Conservation (phyloP, 352 stramenopile species). For the Phytophthora boehmeriae region DNA sequence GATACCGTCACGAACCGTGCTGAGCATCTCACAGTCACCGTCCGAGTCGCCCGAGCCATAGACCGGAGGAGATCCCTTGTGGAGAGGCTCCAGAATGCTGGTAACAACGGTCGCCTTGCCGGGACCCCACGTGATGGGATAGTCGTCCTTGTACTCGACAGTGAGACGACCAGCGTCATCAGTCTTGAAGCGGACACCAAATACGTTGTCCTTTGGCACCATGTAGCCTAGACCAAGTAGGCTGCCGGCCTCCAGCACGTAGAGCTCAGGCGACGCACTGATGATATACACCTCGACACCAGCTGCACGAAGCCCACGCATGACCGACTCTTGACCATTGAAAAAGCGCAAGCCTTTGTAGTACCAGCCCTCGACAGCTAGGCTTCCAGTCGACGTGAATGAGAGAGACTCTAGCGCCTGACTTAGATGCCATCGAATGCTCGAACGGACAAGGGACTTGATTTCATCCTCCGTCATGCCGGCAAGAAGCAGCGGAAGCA, state of each 20-base stretch:
- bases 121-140: conserved; percentile 57
- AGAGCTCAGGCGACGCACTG: conserved; percentile 50
- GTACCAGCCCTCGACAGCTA: conserved; percentile 33
- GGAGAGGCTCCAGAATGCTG: conserved; percentile 37
- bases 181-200: conserved; percentile 43
- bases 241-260: conserved; percentile 33
- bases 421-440: conserved; percentile 37
- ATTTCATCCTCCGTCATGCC: conserved; percentile 48
- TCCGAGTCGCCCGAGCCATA: conserved; percentile 21
- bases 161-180: conserved; percentile 35
- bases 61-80: conserved; percentile 40
- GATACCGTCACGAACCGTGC: conserved; percentile 48
- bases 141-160: conserved; percentile 34
- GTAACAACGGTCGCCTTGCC: conserved; percentile 49
- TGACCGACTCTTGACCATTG: conserved; percentile 51
- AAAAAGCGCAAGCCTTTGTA: conserved; percentile 44
- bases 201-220: conserved; percentile 44
- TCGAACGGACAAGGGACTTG: conserved; percentile 32
- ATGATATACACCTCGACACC: conserved; percentile 46
- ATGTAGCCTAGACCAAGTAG: conserved; percentile 42
- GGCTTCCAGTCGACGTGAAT: conserved; percentile 30
- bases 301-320: conserved; percentile 39
- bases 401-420: conserved; percentile 28
- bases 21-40: conserved; percentile 50
- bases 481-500: conserved; percentile 43